Evolutionary conservation across 768 basidiomycete species (phyloP).

Genomic region (Lyophyllum shimeji): DNA sequence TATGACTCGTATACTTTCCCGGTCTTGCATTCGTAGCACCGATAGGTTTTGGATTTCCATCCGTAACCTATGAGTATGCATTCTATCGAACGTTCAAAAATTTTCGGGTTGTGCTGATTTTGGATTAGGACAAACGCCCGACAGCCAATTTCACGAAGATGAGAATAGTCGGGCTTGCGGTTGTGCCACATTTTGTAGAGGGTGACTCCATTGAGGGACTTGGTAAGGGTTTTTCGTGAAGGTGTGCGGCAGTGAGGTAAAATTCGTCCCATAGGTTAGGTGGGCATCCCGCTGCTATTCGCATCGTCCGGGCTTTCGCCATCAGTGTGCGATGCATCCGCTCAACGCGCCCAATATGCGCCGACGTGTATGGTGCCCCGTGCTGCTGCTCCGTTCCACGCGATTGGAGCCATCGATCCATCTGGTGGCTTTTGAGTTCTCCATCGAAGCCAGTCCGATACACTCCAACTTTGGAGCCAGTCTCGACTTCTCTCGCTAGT

Average conservation of each 20-base stretch:
- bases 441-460: not conserved
- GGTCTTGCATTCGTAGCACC: constrained; percentile 25
- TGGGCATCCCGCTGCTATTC: not conserved
- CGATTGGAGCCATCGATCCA: not conserved
- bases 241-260: not conserved
- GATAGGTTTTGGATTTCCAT: constrained; percentile 29
- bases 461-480: not conserved
- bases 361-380: not conserved
- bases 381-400: not conserved
- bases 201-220: not conserved
- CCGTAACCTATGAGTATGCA: constrained; percentile 40
- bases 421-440: not conserved
- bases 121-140: not conserved
- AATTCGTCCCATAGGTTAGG: not conserved
- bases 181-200: not conserved
- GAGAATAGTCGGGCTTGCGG: not conserved
- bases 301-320: not conserved
- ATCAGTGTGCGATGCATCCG: not conserved
- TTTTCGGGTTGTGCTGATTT: not conserved
- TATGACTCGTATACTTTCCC: constrained; percentile 19
- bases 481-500: not conserved
- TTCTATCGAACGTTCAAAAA: constrained; percentile 22
- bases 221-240: not conserved
- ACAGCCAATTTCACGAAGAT: constrained; percentile 1
- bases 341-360: not conserved